A percentile compares a stretch with the other conserved stretches of the same genome.
phyloP scores from a whole-genome alignment of 805 yeast genomes.

The Sungouiozyma ichnusensis region DNA sequence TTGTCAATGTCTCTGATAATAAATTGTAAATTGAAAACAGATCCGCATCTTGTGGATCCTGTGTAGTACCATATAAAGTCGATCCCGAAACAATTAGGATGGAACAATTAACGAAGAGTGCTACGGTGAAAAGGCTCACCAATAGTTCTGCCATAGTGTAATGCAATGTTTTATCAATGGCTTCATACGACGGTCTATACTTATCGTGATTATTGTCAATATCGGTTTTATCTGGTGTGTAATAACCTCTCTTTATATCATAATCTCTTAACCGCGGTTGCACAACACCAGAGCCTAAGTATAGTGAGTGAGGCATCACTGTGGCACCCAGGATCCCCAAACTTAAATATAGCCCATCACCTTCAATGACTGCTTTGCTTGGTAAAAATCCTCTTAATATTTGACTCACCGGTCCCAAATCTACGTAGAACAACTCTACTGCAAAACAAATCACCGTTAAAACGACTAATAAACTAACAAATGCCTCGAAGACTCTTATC shows the following conservation, averaged over 20 bases:
- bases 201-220: slow-evolving; percentile 30
- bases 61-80: slow-evolving; percentile 46
- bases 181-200: slow-evolving; percentile 73
- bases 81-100: slow-evolving; percentile 91
- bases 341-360: slow-evolving; percentile 62
- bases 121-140: slow-evolving; percentile 77
- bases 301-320: slow-evolving; percentile 89
- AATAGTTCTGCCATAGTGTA: slow-evolving; percentile 77
- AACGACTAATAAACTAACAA: slow-evolving; percentile 66
- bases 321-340: slow-evolving; percentile 90
- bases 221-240: slow-evolving; percentile 31
- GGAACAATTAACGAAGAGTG: slow-evolving; percentile 82
- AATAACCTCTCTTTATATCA: slow-evolving; percentile 60
- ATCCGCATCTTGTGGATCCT: slow-evolving; percentile 65
- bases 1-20: slow-evolving; percentile 50
- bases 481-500: slow-evolving; percentile 69
- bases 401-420: slow-evolving; percentile 42
- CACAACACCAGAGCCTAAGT: slow-evolving; percentile 80
- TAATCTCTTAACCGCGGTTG: slow-evolving; percentile 75
- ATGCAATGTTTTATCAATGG: slow-evolving; percentile 70
- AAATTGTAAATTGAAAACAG: slow-evolving; percentile 69
- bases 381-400: slow-evolving; percentile 65
- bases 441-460: slow-evolving; percentile 82
- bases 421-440: slow-evolving; percentile 63
- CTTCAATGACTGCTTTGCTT: slow-evolving; percentile 37